These are phyloP conservation scores for Apostasia shenzhenica DNA, from an alignment of 106 monocot genomes.

Conservation along the genomic window DNA sequence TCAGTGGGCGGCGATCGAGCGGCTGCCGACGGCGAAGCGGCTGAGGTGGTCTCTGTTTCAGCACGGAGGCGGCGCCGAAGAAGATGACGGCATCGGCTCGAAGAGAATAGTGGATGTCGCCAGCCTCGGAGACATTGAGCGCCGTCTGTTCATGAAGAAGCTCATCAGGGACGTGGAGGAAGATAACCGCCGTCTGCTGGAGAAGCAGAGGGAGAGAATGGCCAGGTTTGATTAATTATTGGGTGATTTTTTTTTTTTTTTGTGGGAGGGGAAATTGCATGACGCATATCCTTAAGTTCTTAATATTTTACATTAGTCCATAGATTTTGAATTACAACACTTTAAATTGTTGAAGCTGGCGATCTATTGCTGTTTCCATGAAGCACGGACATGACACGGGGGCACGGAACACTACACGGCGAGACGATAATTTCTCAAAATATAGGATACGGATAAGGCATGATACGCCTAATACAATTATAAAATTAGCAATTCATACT, in stretches of 20 bases:
- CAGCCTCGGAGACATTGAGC: conserved; percentile 2
- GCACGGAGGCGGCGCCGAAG: not conserved
- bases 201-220: conserved; percentile 13
- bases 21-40: conserved; percentile 9
- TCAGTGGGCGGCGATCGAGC: conserved; percentile 17
- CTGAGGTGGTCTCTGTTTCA: not conserved
- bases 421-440: too few relatives aligned
- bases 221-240: not conserved
- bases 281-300: too few relatives aligned
- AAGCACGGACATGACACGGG: too few relatives aligned
- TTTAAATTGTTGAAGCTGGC: too few relatives aligned
- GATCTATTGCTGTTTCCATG: too few relatives aligned
- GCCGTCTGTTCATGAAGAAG: conserved; percentile 7
- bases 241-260: not conserved
- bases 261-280: too few relatives aligned
- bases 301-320: too few relatives aligned
- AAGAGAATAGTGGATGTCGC: conserved; percentile 6
- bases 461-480: too few relatives aligned
- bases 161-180: conserved; percentile 18
- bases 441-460: too few relatives aligned
- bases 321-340: too few relatives aligned
- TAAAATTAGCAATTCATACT: too few relatives aligned
- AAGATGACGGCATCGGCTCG: not conserved
- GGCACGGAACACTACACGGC: too few relatives aligned
- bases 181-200: conserved; percentile 11